Base-by-base conservation (phyloP, 2,329 filamentous ascomycete genomes). In the Hirsutella thompsonii region DNA sequence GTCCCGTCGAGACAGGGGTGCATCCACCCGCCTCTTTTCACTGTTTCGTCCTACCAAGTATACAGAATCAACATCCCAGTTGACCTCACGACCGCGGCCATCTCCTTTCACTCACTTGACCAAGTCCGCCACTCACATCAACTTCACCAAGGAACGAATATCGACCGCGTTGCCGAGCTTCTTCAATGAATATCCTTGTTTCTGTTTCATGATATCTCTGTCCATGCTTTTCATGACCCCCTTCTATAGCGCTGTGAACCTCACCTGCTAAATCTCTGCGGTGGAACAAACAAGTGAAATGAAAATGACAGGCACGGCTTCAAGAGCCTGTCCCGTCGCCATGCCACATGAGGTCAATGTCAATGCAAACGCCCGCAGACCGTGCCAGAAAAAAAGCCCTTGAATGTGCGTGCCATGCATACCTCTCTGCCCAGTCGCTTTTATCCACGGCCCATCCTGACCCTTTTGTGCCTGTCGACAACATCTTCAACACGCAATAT, bases 211-310 rank as follows among this genome's bases (percentile, higher is more conserved):
- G 39, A 50, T 47, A 42, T 49, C 37, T 45, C 45, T 49, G 43
- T 42, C 33, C 42, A 47, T 49, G 44, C 45, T 46, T 46, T 49
- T 50, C 26, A 16, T 40, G 42, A 37, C 46, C 43, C 44, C 42
- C 44, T 39, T 49, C 48, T 49, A 50, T 50, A 40, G 42, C 46
- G 46, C 45, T 40, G 39, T 42, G 34, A 29, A 42, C 21, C 30
- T 18, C 34, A 23, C 20, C 39, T 19, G n/a, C 18, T 28, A 30
- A 38, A 23, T 36, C 38, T 41, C 19, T 28, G 32, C 32, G 8
- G 32, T 33, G 41, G 16, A 20, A 20, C 14, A 20, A 36, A 3
- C 23, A 26, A 26, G 11, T 11, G 11, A 26, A 36, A 36, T 5
- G 13, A 20, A 36, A 36, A 36, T 20, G 16, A 36, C 5, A 10